These are phyloP conservation scores for Geotrichum citri-aurantii DNA, from an alignment of 1,139 yeast species.

Conservation along the genomic window DNA sequence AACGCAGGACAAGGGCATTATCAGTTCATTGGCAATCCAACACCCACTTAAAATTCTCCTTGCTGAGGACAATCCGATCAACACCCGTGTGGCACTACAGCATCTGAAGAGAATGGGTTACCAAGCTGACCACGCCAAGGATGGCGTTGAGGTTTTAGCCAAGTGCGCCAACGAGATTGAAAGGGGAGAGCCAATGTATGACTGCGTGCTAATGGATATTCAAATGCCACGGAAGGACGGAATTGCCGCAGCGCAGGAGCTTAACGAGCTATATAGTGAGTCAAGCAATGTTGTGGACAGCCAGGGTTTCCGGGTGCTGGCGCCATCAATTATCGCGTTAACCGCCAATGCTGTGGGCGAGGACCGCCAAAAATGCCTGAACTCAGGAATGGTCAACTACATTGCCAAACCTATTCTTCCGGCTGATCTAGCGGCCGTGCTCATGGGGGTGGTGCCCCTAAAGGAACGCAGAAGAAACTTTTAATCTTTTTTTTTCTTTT, in stretches of 20 bases:
- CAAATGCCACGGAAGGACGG: constrained; percentile 55
- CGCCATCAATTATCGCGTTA: constrained; percentile 47
- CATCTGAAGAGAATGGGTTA: constrained; percentile 51
- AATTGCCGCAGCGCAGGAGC: constrained; percentile 42
- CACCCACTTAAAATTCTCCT: constrained; percentile 45
- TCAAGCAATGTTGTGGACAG: background rate
- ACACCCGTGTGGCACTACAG: constrained; percentile 47
- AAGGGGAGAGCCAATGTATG: constrained; percentile 39
- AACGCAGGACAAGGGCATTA: constrained; percentile 24
- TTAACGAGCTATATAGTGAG: constrained; percentile 32
- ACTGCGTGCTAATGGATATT: constrained; percentile 50
- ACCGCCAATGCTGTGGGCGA: constrained; percentile 57
- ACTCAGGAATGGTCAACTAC: constrained; percentile 53
- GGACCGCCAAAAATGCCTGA: constrained; percentile 45
- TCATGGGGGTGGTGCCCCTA: constrained; percentile 29
- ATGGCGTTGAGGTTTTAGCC: constrained; percentile 48
- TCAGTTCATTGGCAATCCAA: constrained; percentile 31
- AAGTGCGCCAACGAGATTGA: constrained; percentile 35
- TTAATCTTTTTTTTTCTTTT: background rate
- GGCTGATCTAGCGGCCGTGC: constrained; percentile 38
- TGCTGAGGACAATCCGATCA: constrained; percentile 51
- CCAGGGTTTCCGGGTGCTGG: constrained; percentile 7
- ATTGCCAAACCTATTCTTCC: constrained; percentile 54
- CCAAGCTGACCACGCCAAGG: constrained; percentile 51
- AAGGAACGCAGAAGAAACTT: constrained; percentile 4